A percentile compares a stretch with the other conserved stretches of the same genome.
phyloP scores from a whole-genome alignment of 1,284 basidiomycete species.

The Ceratobasidium sp. region DNA sequence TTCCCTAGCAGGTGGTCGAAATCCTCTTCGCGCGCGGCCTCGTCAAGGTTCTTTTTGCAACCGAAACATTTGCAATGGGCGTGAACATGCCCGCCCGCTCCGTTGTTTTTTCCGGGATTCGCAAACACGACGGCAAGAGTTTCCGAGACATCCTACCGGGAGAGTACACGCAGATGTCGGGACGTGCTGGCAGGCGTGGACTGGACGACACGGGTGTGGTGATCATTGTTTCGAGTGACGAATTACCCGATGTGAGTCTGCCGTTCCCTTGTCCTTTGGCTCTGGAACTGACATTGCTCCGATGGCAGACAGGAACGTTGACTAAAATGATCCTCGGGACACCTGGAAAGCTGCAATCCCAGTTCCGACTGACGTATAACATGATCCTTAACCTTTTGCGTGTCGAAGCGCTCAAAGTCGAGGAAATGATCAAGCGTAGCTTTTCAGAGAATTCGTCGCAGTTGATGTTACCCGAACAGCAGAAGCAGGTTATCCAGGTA shows the following conservation, averaged over 20 bases:
- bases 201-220: conserved; percentile 96
- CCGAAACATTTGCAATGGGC: conserved; percentile 99
- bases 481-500: conserved; percentile 85
- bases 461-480: conserved; percentile 90
- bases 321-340: conserved; percentile 93
- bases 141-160: conserved; percentile 92
- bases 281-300: background rate
- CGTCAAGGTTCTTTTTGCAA: conserved; percentile 97
- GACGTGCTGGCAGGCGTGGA: conserved; percentile 95
- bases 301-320: conserved; percentile 72
- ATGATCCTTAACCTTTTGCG: conserved; percentile 98
- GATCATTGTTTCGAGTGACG: conserved; percentile 87
- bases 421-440: conserved; percentile 99
- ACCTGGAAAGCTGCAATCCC: conserved; percentile 92
- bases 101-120: conserved; percentile 94
- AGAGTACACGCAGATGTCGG: conserved; percentile 99
- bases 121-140: conserved; percentile 94
- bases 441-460: conserved; percentile 99
- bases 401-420: conserved; percentile 95
- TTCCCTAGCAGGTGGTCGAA: conserved; percentile 81
- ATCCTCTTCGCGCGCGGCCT: conserved; percentile 95
- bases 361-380: conserved; percentile 98
- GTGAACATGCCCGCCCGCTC: conserved; percentile 99
- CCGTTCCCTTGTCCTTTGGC: background rate
- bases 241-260: conserved; percentile 80